phyloP scores from a whole-genome alignment of 2,329 filamentous ascomycete genomes.

The Claviceps paspali region DNA sequence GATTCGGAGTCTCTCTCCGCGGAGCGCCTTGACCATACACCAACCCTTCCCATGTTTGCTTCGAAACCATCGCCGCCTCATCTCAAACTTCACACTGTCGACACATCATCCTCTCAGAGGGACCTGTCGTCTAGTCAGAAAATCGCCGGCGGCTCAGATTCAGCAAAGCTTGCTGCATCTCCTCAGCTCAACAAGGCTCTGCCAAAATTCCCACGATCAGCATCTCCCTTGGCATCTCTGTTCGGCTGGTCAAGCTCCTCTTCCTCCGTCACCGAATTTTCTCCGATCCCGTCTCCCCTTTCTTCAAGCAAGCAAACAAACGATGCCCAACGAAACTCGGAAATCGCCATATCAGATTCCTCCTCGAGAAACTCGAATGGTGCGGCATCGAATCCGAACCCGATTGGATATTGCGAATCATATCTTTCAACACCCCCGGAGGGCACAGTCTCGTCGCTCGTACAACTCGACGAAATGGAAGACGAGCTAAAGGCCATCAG shows the following conservation, averaged over 20 bases:
- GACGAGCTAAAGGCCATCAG: conserved; percentile 89
- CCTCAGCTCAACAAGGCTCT: conserved; percentile 37
- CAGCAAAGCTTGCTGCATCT: conserved; percentile 12
- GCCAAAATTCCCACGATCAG: conserved; percentile 35
- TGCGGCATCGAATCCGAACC: conserved; percentile 26
- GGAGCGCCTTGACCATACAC: conserved; percentile 22
- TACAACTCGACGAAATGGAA: conserved; percentile 73
- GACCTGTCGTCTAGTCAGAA: conserved; percentile 11
- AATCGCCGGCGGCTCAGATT: conserved; percentile 15
- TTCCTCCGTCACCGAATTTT: conserved; percentile 34
- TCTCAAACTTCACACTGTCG: conserved; percentile 31
- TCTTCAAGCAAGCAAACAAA: conserved; percentile 26
- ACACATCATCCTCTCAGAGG: conserved; percentile 15
- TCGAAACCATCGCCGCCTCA: conserved; percentile 37
- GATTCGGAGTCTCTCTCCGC: conserved; percentile 13
- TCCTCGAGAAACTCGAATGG: conserved; percentile 22
- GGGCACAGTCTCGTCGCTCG: conserved; percentile 22
- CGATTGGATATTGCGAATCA: conserved; percentile 34
- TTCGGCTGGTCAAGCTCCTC: conserved; percentile 37
- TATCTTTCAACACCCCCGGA: conserved; percentile 35
- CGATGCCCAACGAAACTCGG: conserved; percentile 14
- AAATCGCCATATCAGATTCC: conserved; percentile 2
- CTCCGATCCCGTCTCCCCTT: conserved; percentile 37
- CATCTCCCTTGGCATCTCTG: conserved; percentile 33
- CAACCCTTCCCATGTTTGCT: conserved; percentile 32